Conservation (phyloP, 2,329 filamentous ascomycete species). For the Alternaria sp. region DNA sequence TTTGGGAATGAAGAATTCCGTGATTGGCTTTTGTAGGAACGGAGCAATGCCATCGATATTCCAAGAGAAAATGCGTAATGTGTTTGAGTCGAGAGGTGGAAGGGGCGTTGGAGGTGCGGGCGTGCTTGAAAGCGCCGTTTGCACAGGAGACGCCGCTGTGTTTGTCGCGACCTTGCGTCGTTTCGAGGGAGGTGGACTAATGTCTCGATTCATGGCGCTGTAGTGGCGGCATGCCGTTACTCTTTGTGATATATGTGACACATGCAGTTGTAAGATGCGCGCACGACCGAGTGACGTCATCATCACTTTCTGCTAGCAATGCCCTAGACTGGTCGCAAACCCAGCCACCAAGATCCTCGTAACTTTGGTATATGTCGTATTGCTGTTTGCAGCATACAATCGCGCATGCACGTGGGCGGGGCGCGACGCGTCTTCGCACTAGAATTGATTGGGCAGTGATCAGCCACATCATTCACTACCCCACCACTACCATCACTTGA, state of each 20-base stretch:
- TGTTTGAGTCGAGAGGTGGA: slow-evolving; percentile 7
- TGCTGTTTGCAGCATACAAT: neutral
- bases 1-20: slow-evolving; percentile 44
- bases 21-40: slow-evolving; percentile 51
- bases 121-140: neutral
- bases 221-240: neutral
- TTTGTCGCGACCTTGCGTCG: slow-evolving; percentile 19
- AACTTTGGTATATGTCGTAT: neutral
- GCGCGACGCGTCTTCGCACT: slow-evolving; percentile 12
- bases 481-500: slow-evolving; percentile 20
- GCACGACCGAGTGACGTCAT: slow-evolving; percentile 11
- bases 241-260: neutral
- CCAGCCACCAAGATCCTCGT: neutral
- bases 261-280: neutral
- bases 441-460: slow-evolving; percentile 17
- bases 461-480: slow-evolving; percentile 29
- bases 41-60: slow-evolving; percentile 57
- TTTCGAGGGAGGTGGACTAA: slow-evolving; percentile 36
- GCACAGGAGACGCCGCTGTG: neutral
- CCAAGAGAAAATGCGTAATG: slow-evolving; percentile 54
- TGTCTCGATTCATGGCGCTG: slow-evolving; percentile 24
- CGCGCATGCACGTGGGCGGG: slow-evolving; percentile 6
- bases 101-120: slow-evolving; percentile 4
- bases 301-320: neutral
- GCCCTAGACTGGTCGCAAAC: neutral